A percentile compares a stretch with the other conserved stretches of the same genome.
These are phyloP conservation scores for Fraxinus nigra DNA, from an alignment of 305 asterid genomes.

Conservation along the genomic window DNA sequence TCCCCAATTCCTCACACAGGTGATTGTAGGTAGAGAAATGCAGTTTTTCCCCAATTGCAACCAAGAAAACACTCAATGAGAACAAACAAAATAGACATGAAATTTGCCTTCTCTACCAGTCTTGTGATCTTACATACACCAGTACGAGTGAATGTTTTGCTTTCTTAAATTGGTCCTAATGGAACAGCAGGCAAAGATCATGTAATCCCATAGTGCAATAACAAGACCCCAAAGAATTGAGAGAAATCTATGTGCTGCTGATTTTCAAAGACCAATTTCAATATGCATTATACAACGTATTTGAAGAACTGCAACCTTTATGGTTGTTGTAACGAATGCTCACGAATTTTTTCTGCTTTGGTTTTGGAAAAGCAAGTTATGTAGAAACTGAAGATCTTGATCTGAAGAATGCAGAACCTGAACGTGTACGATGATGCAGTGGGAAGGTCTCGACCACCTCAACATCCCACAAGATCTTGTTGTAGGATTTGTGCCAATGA, in stretches of 20 bases:
- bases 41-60: background rate
- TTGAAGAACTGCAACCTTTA: background rate
- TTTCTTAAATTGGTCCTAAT: background rate
- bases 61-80: background rate
- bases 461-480: conserved; percentile 59
- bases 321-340: conserved; percentile 12
- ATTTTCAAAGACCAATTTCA: background rate
- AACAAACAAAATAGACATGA: background rate
- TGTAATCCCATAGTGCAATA: background rate
- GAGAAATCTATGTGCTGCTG: background rate
- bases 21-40: background rate
- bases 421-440: background rate
- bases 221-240: background rate
- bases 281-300: background rate
- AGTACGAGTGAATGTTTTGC: background rate
- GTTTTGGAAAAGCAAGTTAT: background rate
- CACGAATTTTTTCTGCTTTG: conserved; percentile 6
- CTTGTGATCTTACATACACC: background rate
- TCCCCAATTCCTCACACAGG: too few species aligned
- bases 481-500: conserved; percentile 33
- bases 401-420: conserved; percentile 21
- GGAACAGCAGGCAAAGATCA: background rate
- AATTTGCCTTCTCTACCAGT: background rate
- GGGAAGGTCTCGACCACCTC: conserved; percentile 50
- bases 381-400: conserved; percentile 33